Evolutionary conservation across 148 eudicot species (phyloP).

Genomic region (Vaccinium corymbosum): DNA sequence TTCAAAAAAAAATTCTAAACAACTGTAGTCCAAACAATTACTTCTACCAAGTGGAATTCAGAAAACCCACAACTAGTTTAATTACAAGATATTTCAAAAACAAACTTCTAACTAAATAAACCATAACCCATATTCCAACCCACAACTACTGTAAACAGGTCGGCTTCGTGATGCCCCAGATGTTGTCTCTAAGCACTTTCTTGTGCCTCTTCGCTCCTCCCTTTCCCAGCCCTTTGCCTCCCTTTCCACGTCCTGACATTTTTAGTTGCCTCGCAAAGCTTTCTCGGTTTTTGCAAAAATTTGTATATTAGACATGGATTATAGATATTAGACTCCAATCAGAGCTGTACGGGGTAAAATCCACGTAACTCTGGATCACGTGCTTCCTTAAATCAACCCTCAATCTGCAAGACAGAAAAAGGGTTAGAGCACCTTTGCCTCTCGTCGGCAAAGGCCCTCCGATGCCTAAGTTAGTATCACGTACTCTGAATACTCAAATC

Average conservation of each 20-base stretch:
- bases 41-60: background rate
- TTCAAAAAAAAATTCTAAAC: no score
- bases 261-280: background rate
- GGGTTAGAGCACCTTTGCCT: no score
- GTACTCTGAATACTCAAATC: no score
- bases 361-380: no score
- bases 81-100: background rate
- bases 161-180: background rate
- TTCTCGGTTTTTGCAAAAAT: background rate
- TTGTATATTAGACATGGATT: background rate
- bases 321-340: background rate
- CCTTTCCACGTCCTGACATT: background rate
- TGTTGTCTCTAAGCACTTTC: background rate
- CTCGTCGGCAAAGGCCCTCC: no score
- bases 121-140: background rate
- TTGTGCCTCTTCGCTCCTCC: background rate
- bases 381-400: no score
- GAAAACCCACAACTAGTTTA: background rate
- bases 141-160: background rate
- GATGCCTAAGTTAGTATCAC: no score
- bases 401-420: no score
- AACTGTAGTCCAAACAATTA: no score
- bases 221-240: background rate
- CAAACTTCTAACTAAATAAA: background rate
- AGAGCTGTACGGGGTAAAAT: no score